Evolutionary conservation across 345 rosid species (phyloP), one percentile per base, ranked within the genome.

Genomic region (Capsella bursapastoris): DNA sequence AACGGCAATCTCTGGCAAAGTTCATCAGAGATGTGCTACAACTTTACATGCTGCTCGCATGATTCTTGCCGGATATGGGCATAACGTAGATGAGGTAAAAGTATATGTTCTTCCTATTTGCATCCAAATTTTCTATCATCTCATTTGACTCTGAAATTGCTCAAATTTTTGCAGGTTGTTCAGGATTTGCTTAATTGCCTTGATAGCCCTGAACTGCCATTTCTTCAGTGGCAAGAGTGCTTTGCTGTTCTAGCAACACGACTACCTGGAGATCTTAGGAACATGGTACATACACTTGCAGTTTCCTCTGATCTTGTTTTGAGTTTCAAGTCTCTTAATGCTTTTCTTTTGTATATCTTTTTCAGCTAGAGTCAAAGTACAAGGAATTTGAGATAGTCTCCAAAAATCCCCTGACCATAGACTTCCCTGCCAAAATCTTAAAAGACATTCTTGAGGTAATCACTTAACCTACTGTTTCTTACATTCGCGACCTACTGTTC

Each of bases 221-320:
- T 90, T 80, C 98, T 94, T 81, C 98, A 94, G 78, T 94, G 98
- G 98, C 97, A 91, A 90, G 98, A 94, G 80, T 86, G 89, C 81
- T 73, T 90, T 68, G 83, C 98, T 18, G 95, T 94, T 82, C 83
- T 94, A 15, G 94, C 90, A 13, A 88, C 86, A 69, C 90, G 98
- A 57, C 89, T 94, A 75, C 97, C 98, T 48, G 90, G 89, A 82
- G 90, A 87, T 74, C 93, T 94, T 59, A 85, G 89, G 78, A 87
- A 74, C 77, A 86, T 79, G 90, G 98, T 94, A 22, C 22, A 80
- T 52, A 41, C 63, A 48, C 56, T 41, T 70, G 11, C 59, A 35
- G 22, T 47, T 44, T 79, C 47, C 29, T 62, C 56, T 9, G 22
- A 68, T 52, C 18, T 74, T 68, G 32, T 57, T 76, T 50, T 50